Evolutionary conservation across 768 basidiomycete species (phyloP).

Genomic region (Rickenella mellea): DNA sequence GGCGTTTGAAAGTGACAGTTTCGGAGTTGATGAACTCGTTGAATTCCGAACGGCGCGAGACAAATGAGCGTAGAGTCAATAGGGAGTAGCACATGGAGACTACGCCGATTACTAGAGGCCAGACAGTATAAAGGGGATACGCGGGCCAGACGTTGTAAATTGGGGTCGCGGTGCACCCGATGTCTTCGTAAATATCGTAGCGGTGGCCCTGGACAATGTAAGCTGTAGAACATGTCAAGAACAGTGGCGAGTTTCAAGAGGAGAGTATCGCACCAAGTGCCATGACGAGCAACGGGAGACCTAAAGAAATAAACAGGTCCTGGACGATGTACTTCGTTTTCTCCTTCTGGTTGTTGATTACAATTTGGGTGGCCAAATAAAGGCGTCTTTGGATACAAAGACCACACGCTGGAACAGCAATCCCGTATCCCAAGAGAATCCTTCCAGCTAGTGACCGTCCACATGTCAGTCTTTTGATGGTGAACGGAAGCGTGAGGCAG

Average conservation of each 20-base stretch:
- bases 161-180: slow-evolving; percentile 26
- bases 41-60: slow-evolving; percentile 31
- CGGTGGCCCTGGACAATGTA: slow-evolving; percentile 32
- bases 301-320: slow-evolving; percentile 22
- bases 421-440: slow-evolving; percentile 21
- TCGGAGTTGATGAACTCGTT: slow-evolving; percentile 26
- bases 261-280: slow-evolving; percentile 14
- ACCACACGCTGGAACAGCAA: slow-evolving; percentile 28
- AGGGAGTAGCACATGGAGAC: slow-evolving; percentile 10
- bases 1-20: slow-evolving; percentile 8
- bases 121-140: slow-evolving; percentile 16
- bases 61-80: slow-evolving; percentile 32
- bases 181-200: slow-evolving; percentile 30
- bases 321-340: slow-evolving; percentile 34
- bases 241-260: neutral
- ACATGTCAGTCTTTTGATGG: too few species aligned
- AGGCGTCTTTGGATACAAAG: slow-evolving; percentile 42
- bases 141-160: slow-evolving; percentile 17
- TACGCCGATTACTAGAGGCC: slow-evolving; percentile 6
- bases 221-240: slow-evolving; percentile 15
- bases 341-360: slow-evolving; percentile 18
- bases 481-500: neutral
- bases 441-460: slow-evolving; percentile 25
- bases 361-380: slow-evolving; percentile 37
- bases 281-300: slow-evolving; percentile 21